Conservation (phyloP, 139 green algal genomes). For the Haematococcus lacustris region DNA sequence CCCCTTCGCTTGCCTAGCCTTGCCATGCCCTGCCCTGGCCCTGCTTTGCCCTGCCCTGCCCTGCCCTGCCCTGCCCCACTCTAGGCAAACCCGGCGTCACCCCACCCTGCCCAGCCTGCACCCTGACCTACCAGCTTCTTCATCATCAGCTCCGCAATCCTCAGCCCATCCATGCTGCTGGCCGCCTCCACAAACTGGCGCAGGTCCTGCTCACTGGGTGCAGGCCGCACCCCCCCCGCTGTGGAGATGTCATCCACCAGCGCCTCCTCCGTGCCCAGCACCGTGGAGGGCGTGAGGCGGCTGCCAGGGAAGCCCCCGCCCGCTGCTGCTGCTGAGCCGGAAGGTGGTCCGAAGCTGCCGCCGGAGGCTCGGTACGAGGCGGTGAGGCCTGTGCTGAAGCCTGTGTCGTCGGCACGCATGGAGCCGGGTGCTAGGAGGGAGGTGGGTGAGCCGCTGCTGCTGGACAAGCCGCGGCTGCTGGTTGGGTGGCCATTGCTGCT, state of each 20-base stretch:
- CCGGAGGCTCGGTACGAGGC: neutral
- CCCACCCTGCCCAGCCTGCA: too few relatives aligned
- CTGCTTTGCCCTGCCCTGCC: too few relatives aligned
- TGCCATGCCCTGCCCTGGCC: too few relatives aligned
- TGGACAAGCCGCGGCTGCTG: too few relatives aligned
- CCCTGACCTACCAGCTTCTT: slow-evolving; percentile 67
- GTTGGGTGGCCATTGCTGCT: too few relatives aligned
- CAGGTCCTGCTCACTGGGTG: slow-evolving; percentile 52
- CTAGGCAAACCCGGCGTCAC: too few relatives aligned
- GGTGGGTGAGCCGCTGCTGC: too few relatives aligned
- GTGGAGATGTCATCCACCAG: slow-evolving; percentile 56
- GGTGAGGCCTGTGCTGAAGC: neutral
- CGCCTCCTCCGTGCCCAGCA: slow-evolving; percentile 33
- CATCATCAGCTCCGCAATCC: slow-evolving; percentile 51
- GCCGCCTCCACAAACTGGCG: slow-evolving; percentile 56
- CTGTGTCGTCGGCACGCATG: neutral
- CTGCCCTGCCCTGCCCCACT: too few relatives aligned
- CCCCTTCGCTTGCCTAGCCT: too few relatives aligned
- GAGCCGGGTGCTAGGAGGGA: too few relatives aligned
- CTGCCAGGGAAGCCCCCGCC: neutral
- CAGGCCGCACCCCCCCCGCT: slow-evolving; percentile 49
- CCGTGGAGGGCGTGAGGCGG: slow-evolving; percentile 3
- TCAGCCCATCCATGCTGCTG: slow-evolving; percentile 49
- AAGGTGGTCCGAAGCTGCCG: slow-evolving; percentile 4
- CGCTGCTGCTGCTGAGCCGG: neutral